Evolutionary conservation across 208 protist species (phyloP).

Genomic region (Ichthyophonus hoferi): DNA sequence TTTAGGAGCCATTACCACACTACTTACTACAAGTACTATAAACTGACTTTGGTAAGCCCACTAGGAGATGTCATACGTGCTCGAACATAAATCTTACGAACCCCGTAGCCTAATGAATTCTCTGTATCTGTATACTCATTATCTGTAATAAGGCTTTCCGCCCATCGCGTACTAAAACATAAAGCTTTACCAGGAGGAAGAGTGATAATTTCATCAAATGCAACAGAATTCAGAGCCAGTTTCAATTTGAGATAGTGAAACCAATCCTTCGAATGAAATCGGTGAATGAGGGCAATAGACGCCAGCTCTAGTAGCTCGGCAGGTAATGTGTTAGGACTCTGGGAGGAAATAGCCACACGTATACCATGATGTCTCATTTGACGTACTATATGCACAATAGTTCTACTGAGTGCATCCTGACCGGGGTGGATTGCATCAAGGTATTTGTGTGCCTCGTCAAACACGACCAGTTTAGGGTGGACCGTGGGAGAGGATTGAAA

Average conservation of each 20-base stretch:
- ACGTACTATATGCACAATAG: constrained; percentile 31
- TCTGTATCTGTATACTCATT: too few relatives aligned
- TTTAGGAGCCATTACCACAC: too few relatives aligned
- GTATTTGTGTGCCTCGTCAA: constrained; percentile 46
- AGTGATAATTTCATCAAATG: neutral
- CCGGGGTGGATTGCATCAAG: neutral
- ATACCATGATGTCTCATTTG: constrained; percentile 43
- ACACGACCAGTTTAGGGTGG: constrained; percentile 26
- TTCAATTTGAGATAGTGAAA: constrained; percentile 38
- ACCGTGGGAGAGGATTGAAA: neutral
- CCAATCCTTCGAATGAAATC: constrained; percentile 43
- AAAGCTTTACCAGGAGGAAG: neutral
- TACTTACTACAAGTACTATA: too few relatives aligned
- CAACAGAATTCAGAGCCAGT: constrained; percentile 2
- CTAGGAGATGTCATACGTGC: neutral
- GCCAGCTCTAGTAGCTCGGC: constrained; percentile 43
- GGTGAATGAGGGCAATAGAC: constrained; percentile 34
- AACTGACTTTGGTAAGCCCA: neutral
- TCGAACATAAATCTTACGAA: neutral
- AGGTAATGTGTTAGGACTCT: constrained; percentile 29
- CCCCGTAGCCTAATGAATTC: neutral
- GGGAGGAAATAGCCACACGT: constrained; percentile 32
- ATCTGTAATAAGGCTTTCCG: neutral
- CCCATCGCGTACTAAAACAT: neutral
- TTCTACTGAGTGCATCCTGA: constrained; percentile 24